phyloP scores from a whole-genome alignment of 768 basidiomycete genomes.

The Russula sp. region DNA sequence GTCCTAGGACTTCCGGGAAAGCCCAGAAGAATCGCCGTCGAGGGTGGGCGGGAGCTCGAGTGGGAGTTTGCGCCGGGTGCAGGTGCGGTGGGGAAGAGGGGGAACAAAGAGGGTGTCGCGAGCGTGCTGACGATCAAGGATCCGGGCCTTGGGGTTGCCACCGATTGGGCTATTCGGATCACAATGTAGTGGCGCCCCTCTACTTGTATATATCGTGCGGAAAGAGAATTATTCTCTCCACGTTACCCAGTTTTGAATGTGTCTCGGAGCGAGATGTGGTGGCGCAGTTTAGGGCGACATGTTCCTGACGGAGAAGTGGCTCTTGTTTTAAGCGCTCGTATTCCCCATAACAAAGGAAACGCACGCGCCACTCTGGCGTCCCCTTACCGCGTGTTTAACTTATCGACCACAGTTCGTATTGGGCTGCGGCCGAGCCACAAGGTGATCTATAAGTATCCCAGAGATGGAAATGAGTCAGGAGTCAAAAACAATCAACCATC shows the following conservation, averaged over 20 bases:
- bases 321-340: slow-evolving; percentile 1
- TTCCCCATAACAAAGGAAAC: slow-evolving; percentile 9
- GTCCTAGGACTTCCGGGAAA: slow-evolving; percentile 61
- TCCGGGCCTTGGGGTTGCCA: slow-evolving; percentile 48
- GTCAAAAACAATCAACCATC: neutral
- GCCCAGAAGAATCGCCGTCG: slow-evolving; percentile 54
- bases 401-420: slow-evolving; percentile 13
- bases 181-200: slow-evolving; percentile 16
- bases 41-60: slow-evolving; percentile 44
- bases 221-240: neutral
- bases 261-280: neutral
- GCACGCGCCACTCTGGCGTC: neutral
- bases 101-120: slow-evolving; percentile 56
- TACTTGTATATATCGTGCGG: neutral
- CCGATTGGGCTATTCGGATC: slow-evolving; percentile 57
- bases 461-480: neutral
- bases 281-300: neutral
- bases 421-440: slow-evolving; percentile 18
- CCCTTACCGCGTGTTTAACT: slow-evolving; percentile 6
- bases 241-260: neutral
- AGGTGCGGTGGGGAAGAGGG: slow-evolving; percentile 37
- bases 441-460: slow-evolving; percentile 7
- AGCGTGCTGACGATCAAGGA: slow-evolving; percentile 72
- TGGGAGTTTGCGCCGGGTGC: slow-evolving; percentile 65
- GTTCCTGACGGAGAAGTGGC: neutral